A percentile compares a stretch with the other conserved stretches of the same genome.
phyloP scores from a whole-genome alignment of 805 yeast species.

The Teunomyces kruisii region DNA sequence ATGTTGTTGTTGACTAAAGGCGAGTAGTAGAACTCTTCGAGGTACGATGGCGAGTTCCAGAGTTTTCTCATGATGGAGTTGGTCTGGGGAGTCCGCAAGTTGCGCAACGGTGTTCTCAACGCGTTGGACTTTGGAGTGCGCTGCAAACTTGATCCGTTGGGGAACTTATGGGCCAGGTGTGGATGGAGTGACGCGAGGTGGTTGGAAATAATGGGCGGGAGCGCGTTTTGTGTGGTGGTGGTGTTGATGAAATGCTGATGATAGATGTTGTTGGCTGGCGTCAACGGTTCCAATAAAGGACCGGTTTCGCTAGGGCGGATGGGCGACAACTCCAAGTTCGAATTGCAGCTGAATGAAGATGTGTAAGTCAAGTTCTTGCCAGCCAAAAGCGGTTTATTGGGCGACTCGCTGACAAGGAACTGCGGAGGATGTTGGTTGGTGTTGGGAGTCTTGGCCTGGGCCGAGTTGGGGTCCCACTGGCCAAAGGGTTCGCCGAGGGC shows the following conservation, averaged over 20 bases:
- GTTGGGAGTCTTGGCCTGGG: background rate
- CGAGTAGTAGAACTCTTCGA: conserved; percentile 66
- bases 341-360: conserved; percentile 64
- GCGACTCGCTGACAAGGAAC: conserved; percentile 31
- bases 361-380: conserved; percentile 51
- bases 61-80: conserved; percentile 48
- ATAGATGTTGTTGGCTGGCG: conserved; percentile 38
- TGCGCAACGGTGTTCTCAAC: conserved; percentile 35
- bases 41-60: conserved; percentile 66
- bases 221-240: background rate
- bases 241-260: conserved; percentile 7
- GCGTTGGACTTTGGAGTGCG: conserved; percentile 32
- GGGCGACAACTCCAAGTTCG: conserved; percentile 65
- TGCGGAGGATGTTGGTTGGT: conserved; percentile 16
- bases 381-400: conserved; percentile 41
- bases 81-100: conserved; percentile 40
- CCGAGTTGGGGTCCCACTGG: background rate
- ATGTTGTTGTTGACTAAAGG: conserved; percentile 14
- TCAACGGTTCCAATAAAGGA: conserved; percentile 63
- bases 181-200: background rate
- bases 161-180: background rate
- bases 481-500: conserved; percentile 12
- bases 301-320: conserved; percentile 58
- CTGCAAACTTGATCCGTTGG: conserved; percentile 8
- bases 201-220: background rate